Base-by-base conservation (phyloP, 2,329 filamentous ascomycete genomes). In the Penicillium sp. region DNA sequence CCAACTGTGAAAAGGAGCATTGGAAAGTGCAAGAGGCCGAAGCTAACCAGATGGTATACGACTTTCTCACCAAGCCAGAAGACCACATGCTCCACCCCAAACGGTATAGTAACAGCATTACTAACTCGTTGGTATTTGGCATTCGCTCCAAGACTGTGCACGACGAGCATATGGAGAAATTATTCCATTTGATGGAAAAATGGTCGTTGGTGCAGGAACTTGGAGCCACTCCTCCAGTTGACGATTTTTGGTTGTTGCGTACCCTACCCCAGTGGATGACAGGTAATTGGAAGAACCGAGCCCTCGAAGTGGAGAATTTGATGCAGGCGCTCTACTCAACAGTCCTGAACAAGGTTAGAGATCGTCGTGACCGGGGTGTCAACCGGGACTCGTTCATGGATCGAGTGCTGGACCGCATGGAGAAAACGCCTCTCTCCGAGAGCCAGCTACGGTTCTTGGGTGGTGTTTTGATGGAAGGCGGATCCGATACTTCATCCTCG, bases 101-200 rank as follows among this genome's bases (percentile, higher is more conserved):
- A 57, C 68, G 81, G 2, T 81, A 74, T 55, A 78, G 73, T 47
- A 82, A 83, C 57, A 80, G 77, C 55, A 75, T 81, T 49, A 79
- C 70, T 24, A 80, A 22, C 3, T 18, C 11, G 7, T 9, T 47
- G 24, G 21, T 47, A 2, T 43, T 52, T 21, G 29, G 49, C 14
- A 47, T 52, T 22, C 29, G 43, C 0, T 42, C 49, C 4, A 47
- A 32, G 13, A n/a, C 43, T 3, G 18, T 42, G 6, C 24, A 36
- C 14, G 32, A 39, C 11, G 11, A 39, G 7, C 39, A 52, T 10
- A 47, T 43, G 43, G 40, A 39, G 2, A 38, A 38, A 5, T 24
- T 52, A 1, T 52, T 39, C 34, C 14, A 46, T 16, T 29, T 53
- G 9, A 53, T 53, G 50, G 50, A 48, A 4, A 40, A 48, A 34